Conservation (phyloP, 495 filamentous ascomycete genomes). For the Penicillium alfredii region DNA sequence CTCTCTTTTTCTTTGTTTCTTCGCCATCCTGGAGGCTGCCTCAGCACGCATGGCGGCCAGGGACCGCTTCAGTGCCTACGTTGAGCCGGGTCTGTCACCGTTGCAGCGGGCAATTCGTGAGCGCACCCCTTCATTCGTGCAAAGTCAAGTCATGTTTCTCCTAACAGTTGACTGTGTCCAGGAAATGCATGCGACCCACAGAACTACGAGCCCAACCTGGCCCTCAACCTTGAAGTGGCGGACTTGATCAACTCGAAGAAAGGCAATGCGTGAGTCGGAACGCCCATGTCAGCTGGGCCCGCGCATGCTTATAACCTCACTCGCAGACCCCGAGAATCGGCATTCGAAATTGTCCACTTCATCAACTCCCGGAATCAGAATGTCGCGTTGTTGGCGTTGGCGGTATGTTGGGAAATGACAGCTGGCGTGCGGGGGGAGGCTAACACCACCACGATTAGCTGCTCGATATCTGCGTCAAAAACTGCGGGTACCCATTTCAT, state of each 20-base stretch:
- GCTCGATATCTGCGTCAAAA: slow-evolving; percentile 98
- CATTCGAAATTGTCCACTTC: slow-evolving; percentile 86
- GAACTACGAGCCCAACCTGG: slow-evolving; percentile 96
- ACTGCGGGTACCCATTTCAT: slow-evolving; percentile 98
- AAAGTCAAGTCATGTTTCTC: slow-evolving; percentile 4
- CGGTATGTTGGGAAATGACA: slow-evolving; percentile 38
- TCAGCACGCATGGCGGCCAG: slow-evolving; percentile 92
- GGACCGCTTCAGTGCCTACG: slow-evolving; percentile 86
- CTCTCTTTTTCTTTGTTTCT: slow-evolving; percentile 2
- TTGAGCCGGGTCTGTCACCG: slow-evolving; percentile 70
- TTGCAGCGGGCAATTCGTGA: slow-evolving; percentile 90
- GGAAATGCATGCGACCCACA: slow-evolving; percentile 90
- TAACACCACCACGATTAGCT: slow-evolving; percentile 49
- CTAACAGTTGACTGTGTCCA: slow-evolving; percentile 19
- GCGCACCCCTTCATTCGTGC: slow-evolving; percentile 8
- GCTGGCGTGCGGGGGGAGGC: slow-evolving; percentile 16
- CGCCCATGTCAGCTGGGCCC: background rate
- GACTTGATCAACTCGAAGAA: slow-evolving; percentile 98
- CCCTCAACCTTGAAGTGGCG: slow-evolving; percentile 90
- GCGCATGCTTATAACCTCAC: slow-evolving; percentile 11
- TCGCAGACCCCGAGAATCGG: slow-evolving; percentile 80
- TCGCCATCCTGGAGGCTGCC: slow-evolving; percentile 75
- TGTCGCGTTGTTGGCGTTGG: slow-evolving; percentile 81
- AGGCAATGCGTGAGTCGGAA: slow-evolving; percentile 69
- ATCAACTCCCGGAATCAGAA: slow-evolving; percentile 96